These are phyloP conservation scores for Aspergillus fijiensis DNA, from an alignment of 2,329 filamentous ascomycete species.

Conservation along the genomic window DNA sequence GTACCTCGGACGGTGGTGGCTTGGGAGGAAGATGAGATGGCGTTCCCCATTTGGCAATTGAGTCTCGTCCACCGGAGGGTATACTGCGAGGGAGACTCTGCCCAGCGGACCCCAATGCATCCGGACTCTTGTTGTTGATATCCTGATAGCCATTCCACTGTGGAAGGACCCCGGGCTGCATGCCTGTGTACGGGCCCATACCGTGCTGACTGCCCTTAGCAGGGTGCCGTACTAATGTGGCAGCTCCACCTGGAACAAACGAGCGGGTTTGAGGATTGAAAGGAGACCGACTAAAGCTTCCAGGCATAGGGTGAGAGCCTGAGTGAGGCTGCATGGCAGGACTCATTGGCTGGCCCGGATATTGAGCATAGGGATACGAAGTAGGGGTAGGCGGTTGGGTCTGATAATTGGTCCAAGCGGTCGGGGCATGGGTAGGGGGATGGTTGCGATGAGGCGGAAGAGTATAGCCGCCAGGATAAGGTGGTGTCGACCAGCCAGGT, in stretches of 20 bases:
- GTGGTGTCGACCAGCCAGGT: constrained; percentile 34
- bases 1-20: constrained; percentile 49
- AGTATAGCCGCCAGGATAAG: constrained; percentile 34
- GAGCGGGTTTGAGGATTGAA: constrained; percentile 95
- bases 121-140: constrained; percentile 22
- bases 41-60: constrained; percentile 52
- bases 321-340: constrained; percentile 69
- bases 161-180: constrained; percentile 24
- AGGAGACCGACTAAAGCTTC: constrained; percentile 77
- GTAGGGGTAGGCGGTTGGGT: constrained; percentile 40
- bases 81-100: constrained; percentile 22
- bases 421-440: constrained; percentile 19
- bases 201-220: constrained; percentile 31
- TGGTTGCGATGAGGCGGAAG: constrained; percentile 42
- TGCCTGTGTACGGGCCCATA: constrained; percentile 28
- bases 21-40: constrained; percentile 52
- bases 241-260: constrained; percentile 68
- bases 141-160: constrained; percentile 33
- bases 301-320: constrained; percentile 78
- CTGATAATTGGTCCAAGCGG: constrained; percentile 41
- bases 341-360: constrained; percentile 59
- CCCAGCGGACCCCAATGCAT: constrained; percentile 17
- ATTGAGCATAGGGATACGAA: constrained; percentile 76
- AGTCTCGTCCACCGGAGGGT: constrained; percentile 33
- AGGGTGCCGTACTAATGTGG: constrained; percentile 32